Conservation (phyloP, 257 asterid genomes). For the Solanum chiquidenum region DNA sequence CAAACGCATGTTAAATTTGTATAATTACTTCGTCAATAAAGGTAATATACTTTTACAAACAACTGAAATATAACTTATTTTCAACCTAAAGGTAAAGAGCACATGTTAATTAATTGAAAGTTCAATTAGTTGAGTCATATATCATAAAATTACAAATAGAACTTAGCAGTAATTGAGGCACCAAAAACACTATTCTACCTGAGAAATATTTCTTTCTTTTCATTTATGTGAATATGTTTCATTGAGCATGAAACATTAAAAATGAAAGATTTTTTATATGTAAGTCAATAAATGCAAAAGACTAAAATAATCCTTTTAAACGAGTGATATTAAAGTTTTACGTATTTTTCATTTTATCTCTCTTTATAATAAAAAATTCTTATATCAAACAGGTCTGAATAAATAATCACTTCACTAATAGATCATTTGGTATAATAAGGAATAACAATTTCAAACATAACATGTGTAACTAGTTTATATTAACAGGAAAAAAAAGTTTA, state of each 20-base stretch:
- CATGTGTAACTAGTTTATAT: not conserved
- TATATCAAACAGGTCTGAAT: too few relatives aligned
- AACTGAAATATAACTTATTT: not conserved
- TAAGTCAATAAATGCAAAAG: not conserved
- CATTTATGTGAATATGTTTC: not conserved
- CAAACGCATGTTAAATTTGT: not conserved
- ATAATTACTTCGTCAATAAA: not conserved
- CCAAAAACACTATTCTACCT: not conserved
- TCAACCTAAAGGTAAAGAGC: not conserved
- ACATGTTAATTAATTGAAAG: not conserved
- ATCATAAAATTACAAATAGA: not conserved
- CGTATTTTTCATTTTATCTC: too few relatives aligned
- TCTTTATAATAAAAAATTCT: too few relatives aligned
- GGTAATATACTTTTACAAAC: not conserved
- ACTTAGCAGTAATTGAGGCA: not conserved
- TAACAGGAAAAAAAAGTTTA: not conserved
- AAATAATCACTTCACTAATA: not conserved
- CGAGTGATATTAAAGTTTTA: not conserved
- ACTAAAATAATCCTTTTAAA: not conserved
- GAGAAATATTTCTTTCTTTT: not conserved
- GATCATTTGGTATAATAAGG: not conserved
- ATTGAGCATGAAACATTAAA: not conserved
- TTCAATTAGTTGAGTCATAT: not conserved
- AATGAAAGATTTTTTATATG: not conserved
- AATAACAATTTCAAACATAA: too few relatives aligned